phyloP scores from a whole-genome alignment of 495 filamentous ascomycete genomes.

The Cercophora sp. region DNA sequence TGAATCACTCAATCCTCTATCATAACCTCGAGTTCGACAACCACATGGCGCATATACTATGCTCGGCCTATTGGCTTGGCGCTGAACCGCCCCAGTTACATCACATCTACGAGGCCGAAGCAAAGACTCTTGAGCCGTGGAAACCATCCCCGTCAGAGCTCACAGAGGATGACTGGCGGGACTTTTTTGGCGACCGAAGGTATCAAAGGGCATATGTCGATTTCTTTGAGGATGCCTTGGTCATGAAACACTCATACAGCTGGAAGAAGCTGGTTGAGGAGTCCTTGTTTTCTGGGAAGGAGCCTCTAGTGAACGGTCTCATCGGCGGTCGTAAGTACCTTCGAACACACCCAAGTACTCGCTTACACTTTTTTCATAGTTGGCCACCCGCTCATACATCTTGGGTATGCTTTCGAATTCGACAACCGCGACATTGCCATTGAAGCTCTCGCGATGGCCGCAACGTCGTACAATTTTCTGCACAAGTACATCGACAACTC shows the following conservation, averaged over 20 bases:
- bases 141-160: conserved; percentile 79
- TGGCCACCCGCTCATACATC: conserved; percentile 82
- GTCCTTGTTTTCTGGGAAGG: conserved; percentile 68
- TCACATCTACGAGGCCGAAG: conserved; percentile 72
- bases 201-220: conserved; percentile 90
- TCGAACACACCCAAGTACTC: not conserved
- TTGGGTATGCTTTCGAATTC: conserved; percentile 84
- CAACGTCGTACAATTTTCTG: conserved; percentile 67
- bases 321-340: conserved; percentile 67
- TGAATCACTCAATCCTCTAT: conserved; percentile 80
- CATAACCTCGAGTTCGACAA: conserved; percentile 78
- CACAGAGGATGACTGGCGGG: conserved; percentile 75
- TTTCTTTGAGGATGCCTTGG: conserved; percentile 86
- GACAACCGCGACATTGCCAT: conserved; percentile 74
- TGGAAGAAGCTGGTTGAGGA: conserved; percentile 76
- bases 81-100: conserved; percentile 67
- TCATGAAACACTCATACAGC: conserved; percentile 66
- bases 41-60: conserved; percentile 79
- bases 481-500: conserved; percentile 77
- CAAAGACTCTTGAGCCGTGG: conserved; percentile 74
- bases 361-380: conserved; percentile 46
- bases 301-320: conserved; percentile 76
- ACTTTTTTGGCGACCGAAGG: conserved; percentile 68
- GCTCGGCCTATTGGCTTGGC: conserved; percentile 79
- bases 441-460: conserved; percentile 70